phyloP scores from a whole-genome alignment of 2,329 filamentous ascomycete species.

The Xylariaceae sp. region DNA sequence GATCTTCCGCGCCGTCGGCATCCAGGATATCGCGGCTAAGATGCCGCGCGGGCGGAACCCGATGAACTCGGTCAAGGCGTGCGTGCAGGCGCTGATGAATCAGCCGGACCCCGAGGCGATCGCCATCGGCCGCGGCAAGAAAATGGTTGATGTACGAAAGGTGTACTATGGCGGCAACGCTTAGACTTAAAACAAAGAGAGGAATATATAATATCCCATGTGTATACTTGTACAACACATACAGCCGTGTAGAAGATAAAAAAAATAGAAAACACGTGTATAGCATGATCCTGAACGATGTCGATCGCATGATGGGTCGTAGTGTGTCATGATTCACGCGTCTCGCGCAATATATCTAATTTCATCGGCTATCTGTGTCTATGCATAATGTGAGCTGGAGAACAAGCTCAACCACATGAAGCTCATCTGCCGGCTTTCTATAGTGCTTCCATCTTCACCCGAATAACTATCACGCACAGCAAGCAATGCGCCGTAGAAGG shows the following conservation, averaged over 20 bases:
- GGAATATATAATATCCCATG: constrained; percentile 10
- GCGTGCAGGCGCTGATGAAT: constrained; percentile 74
- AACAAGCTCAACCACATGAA: not conserved
- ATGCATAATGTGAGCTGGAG: not conserved
- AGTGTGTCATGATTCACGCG: not conserved
- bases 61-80: constrained; percentile 96
- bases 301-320: not conserved
- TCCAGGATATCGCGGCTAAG: constrained; percentile 78
- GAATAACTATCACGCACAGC: not conserved
- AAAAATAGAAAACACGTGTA: not conserved
- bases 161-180: constrained; percentile 71
- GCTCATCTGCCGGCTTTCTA: not conserved
- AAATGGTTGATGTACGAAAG: constrained; percentile 92
- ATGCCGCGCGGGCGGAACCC: constrained; percentile 86
- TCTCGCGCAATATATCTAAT: not conserved
- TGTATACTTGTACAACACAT: constrained; percentile 24
- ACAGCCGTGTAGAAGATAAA: constrained; percentile 13
- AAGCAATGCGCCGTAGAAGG: too few relatives aligned
- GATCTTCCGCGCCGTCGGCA: constrained; percentile 81
- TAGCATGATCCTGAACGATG: not conserved
- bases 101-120: constrained; percentile 88
- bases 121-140: constrained; percentile 83
- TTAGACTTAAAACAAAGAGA: not conserved
- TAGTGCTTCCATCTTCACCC: not conserved
- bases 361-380: not conserved